These are phyloP conservation scores for Picochlorum sp. DNA, from an alignment of 139 green algal species.

Conservation along the genomic window DNA sequence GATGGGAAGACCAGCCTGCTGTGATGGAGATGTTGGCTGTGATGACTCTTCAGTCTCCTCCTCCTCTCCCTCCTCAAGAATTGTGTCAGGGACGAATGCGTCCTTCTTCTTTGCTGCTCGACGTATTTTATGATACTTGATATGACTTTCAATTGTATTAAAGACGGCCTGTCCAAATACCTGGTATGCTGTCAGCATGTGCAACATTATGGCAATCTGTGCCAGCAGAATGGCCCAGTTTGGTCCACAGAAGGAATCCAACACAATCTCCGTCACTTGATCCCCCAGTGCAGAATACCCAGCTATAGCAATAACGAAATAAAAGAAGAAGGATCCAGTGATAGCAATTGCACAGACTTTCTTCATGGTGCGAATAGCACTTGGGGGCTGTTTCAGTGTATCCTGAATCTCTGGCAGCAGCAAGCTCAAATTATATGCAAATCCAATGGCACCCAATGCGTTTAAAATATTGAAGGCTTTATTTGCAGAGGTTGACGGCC, in stretches of 20 bases:
- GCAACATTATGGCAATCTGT: constrained; percentile 10
- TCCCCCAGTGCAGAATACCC: constrained; percentile 15
- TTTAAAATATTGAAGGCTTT: constrained; percentile 39
- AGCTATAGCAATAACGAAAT: constrained; percentile 6
- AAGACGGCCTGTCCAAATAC: constrained; percentile 26
- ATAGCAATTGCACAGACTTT: background rate
- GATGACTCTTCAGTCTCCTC: background rate
- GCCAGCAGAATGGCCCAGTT: constrained; percentile 7
- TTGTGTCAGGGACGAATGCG: background rate
- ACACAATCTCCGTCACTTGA: constrained; percentile 3
- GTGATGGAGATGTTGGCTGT: too few relatives aligned
- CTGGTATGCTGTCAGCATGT: constrained; percentile 29
- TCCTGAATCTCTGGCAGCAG: constrained; percentile 40
- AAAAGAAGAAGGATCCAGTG: constrained; percentile 17
- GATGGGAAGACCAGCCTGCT: too few relatives aligned
- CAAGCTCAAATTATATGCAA: constrained; percentile 33
- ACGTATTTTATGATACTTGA: background rate
- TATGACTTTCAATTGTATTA: constrained; percentile 9
- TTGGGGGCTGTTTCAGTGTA: constrained; percentile 21
- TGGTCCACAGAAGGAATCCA: constrained; percentile 15
- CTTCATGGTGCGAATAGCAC: constrained; percentile 13
- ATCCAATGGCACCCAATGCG: constrained; percentile 33
- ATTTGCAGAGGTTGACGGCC: background rate
- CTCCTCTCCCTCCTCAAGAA: background rate
- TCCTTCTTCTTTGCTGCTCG: constrained; percentile 1